Conservation (phyloP, 148 eudicot genomes). For the Cornus suecica region DNA sequence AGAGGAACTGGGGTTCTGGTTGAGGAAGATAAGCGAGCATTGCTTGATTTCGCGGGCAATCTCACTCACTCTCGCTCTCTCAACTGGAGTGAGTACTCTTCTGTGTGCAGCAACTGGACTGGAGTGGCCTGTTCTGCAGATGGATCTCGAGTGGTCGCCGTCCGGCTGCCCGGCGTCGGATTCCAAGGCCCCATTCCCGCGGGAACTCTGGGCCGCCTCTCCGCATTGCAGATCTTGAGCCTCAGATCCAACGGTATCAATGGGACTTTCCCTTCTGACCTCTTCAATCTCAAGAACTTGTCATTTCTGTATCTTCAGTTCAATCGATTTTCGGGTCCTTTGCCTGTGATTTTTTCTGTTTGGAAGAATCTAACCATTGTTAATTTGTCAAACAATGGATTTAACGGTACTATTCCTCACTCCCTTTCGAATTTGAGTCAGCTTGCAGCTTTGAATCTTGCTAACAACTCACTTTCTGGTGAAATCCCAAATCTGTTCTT, state of each 20-base stretch:
- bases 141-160: slow-evolving; percentile 42
- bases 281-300: slow-evolving; percentile 47
- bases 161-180: slow-evolving; percentile 74
- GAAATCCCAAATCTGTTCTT: slow-evolving; percentile 58
- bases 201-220: slow-evolving; percentile 56
- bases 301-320: slow-evolving; percentile 67
- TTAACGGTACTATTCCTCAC: slow-evolving; percentile 60
- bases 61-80: slow-evolving; percentile 50
- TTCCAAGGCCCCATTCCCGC: slow-evolving; percentile 67
- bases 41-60: slow-evolving; percentile 51
- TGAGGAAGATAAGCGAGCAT: slow-evolving; percentile 62
- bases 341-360: slow-evolving; percentile 63
- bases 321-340: slow-evolving; percentile 58
- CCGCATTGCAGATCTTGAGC: slow-evolving; percentile 66
- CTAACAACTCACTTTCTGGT: slow-evolving; percentile 65
- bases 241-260: slow-evolving; percentile 64
- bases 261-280: slow-evolving; percentile 71
- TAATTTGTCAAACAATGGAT: slow-evolving; percentile 64
- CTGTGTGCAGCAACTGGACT: slow-evolving; percentile 72
- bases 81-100: slow-evolving; percentile 47
- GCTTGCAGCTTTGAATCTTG: slow-evolving; percentile 52
- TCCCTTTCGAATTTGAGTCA: slow-evolving; percentile 52
- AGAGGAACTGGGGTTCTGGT: slow-evolving; percentile 23
- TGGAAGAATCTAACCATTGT: slow-evolving; percentile 56
- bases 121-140: slow-evolving; percentile 63